Base-by-base conservation (phyloP, 2,329 filamentous ascomycete genomes). In the Fusarium sp. region DNA sequence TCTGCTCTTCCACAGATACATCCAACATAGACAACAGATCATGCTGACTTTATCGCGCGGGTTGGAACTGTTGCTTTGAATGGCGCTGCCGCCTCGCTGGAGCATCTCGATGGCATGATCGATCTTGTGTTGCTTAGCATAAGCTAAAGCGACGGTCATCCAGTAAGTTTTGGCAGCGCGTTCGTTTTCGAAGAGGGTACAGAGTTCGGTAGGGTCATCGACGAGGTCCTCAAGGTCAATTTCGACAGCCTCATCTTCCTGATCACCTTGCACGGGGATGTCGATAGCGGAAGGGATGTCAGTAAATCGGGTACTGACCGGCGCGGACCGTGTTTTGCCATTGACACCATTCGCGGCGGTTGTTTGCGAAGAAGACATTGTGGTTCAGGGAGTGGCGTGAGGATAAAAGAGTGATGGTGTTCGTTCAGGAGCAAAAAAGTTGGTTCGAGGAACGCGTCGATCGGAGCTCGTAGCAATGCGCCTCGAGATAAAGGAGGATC, bases 101-200 rank as follows among this genome's bases (percentile, higher is more conserved):
- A 92, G 84, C 85, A 92, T 91, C 81, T 92, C 90, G 76, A 92
- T 92, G 64, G 90, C 90, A 83, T 96, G 93, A 79, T 98, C 95
- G 70, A 96, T 90, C 84, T 97, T 97, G 79, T 92, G 91, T 84
- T 97, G 94, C 84, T 98, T 99, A 44, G 96, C 95, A 79, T 99
- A 99, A 52, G 95, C 95, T 65, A 98, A 87, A 45, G 97, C 93
- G 74, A 98, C 96, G n/a, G 94, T 95, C 87, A 99, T 95, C 97
- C 97, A 99, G 76, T 97, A 97, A 57, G 92, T 94, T 77, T 95
- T 94, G 41, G 94, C 92, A 20, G 94, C 95, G 78, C 92, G 91
- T 82, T 99, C 97, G 79, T 96, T 97, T 84, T 99, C 95, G 71
- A 99, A 90, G 55, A 99, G 88, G 35, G 94, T 96, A 81, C 96